phyloP scores from a whole-genome alignment of 768 basidiomycete species.

The Dentipellis sp. region DNA sequence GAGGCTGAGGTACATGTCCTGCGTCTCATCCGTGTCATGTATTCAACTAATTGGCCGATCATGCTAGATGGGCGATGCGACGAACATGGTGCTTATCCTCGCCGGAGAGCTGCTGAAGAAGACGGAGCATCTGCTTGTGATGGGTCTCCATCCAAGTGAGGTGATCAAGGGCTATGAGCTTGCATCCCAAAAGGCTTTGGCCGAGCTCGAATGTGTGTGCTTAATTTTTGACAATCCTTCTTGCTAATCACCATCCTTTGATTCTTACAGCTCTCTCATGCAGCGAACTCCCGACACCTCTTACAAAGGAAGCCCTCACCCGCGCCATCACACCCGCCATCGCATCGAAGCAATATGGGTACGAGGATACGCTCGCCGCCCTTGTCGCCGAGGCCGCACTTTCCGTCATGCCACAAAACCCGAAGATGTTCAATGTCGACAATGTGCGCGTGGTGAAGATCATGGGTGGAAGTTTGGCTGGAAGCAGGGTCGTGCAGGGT shows the following conservation, averaged over 20 bases:
- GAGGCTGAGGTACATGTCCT: constrained; percentile 68
- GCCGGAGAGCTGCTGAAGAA: constrained; percentile 93
- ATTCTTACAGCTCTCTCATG: constrained; percentile 51
- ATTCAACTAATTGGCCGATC: not conserved
- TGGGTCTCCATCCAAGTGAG: constrained; percentile 97
- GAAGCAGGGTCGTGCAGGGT: constrained; percentile 84
- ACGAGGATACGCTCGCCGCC: constrained; percentile 70
- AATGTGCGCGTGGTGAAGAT: constrained; percentile 98
- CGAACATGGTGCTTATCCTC: constrained; percentile 91
- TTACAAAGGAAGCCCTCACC: constrained; percentile 59
- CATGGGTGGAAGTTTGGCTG: constrained; percentile 83
- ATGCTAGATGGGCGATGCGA: constrained; percentile 88
- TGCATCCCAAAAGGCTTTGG: constrained; percentile 71
- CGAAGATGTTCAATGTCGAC: constrained; percentile 94
- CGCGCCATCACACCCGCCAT: constrained; percentile 84
- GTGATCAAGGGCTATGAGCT: constrained; percentile 93
- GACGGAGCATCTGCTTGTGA: constrained; percentile 83
- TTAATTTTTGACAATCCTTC: not conserved
- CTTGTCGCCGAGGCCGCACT: constrained; percentile 92
- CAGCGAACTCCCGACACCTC: constrained; percentile 59
- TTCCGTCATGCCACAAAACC: constrained; percentile 82
- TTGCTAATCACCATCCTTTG: constrained; percentile 1
- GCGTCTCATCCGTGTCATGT: not conserved
- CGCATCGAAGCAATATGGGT: constrained; percentile 96
- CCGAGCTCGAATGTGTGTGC: constrained; percentile 83